phyloP scores from a whole-genome alignment of 441 rosid species.

The Dalechampia spathulata region DNA sequence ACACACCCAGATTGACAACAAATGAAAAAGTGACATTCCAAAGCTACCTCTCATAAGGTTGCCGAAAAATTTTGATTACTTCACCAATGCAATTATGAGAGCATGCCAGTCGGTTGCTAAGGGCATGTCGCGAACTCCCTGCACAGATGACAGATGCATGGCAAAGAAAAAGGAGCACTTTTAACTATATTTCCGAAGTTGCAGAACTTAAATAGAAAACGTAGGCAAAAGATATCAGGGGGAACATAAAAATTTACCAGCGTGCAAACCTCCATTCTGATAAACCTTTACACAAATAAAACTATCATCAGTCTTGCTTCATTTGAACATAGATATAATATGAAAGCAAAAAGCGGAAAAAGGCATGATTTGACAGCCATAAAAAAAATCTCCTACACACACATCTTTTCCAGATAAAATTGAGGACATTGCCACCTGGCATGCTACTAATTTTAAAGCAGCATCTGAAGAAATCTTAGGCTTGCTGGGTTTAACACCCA shows the following conservation, averaged over 20 bases:
- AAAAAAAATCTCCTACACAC: slow-evolving; percentile 20
- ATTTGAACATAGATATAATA: neutral
- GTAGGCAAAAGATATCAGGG: slow-evolving; percentile 14
- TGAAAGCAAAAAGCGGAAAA: neutral
- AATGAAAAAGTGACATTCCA: neutral
- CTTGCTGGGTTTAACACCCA: slow-evolving; percentile 87
- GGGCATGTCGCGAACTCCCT: slow-evolving; percentile 44
- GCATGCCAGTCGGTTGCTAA: slow-evolving; percentile 17
- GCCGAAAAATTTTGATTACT: slow-evolving; percentile 45
- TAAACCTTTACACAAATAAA: slow-evolving; percentile 36
- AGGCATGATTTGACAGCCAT: neutral
- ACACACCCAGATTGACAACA: neutral
- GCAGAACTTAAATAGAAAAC: slow-evolving; percentile 1
- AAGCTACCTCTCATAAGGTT: slow-evolving; percentile 41
- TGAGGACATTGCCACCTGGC: slow-evolving; percentile 59
- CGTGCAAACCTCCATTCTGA: slow-evolving; percentile 41
- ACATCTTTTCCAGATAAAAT: slow-evolving; percentile 37
- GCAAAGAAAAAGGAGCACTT: neutral
- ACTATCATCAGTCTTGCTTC: slow-evolving; percentile 23
- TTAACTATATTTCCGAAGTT: slow-evolving; percentile 3
- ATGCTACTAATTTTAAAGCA: slow-evolving; percentile 50
- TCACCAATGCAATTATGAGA: slow-evolving; percentile 56
- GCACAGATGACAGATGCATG: slow-evolving; percentile 6
- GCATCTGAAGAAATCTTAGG: slow-evolving; percentile 64
- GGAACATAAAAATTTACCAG: slow-evolving; percentile 32